Percentiles rank a stretch among this genome's conserved stretches.
These are phyloP conservation scores for Clarireedia hainanense DNA, from an alignment of 2,329 filamentous ascomycete species.

Conservation along the genomic window DNA sequence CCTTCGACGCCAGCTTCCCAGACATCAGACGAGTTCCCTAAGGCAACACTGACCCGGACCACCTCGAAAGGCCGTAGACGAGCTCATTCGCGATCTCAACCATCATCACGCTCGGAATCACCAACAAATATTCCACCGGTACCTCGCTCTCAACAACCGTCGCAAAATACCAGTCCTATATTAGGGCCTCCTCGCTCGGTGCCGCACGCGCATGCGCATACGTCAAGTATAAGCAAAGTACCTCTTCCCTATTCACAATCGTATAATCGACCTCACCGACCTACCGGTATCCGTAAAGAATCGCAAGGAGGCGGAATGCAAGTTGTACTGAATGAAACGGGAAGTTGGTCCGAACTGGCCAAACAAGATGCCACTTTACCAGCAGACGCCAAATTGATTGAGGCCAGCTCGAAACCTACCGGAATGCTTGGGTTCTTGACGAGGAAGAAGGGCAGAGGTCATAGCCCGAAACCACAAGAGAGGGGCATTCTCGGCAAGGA, in stretches of 20 bases:
- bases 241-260: conserved; percentile 26
- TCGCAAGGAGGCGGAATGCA: conserved; percentile 63
- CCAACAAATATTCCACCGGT: conserved; percentile 21
- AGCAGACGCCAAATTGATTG: conserved; percentile 51
- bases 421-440: conserved; percentile 88
- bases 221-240: conserved; percentile 5
- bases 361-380: conserved; percentile 72
- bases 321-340: conserved; percentile 80
- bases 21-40: conserved; percentile 8
- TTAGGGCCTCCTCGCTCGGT: conserved; percentile 7
- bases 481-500: conserved; percentile 91
- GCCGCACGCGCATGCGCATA: background rate
- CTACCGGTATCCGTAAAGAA: conserved; percentile 23
- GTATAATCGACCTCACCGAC: conserved; percentile 19
- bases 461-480: conserved; percentile 91
- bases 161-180: conserved; percentile 2
- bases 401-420: conserved; percentile 49
- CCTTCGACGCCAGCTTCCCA: conserved; percentile 8
- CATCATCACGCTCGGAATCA: conserved; percentile 21
- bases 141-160: conserved; percentile 14
- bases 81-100: conserved; percentile 20
- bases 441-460: conserved; percentile 80
- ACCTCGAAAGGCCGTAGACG: background rate
- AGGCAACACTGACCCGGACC: conserved; percentile 3
- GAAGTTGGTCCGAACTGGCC: conserved; percentile 86